Conservation (phyloP, 148 eudicot genomes). For the Talinum fruticosum region DNA sequence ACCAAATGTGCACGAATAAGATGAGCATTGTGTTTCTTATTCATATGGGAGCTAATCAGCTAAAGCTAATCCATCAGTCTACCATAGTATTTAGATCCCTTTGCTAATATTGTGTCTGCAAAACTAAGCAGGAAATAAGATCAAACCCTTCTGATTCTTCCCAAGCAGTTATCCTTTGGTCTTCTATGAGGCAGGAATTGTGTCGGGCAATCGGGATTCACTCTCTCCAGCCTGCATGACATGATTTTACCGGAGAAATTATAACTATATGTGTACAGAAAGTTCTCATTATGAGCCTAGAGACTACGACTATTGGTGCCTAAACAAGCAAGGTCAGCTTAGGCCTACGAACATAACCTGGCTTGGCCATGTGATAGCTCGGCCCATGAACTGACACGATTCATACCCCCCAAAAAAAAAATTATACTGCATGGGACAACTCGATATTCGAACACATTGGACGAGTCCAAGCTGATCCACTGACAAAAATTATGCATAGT, state of each 20-base stretch:
- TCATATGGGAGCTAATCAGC: not conserved
- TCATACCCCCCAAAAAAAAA: too few relatives aligned
- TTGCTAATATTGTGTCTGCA: not conserved
- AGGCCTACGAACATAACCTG: too few relatives aligned
- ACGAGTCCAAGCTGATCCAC: too few relatives aligned
- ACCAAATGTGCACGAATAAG: not conserved
- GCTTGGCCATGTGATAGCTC: too few relatives aligned
- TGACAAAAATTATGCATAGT: too few relatives aligned
- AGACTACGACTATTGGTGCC: too few relatives aligned
- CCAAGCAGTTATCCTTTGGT: constrained; percentile 84
- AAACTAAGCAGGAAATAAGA: not conserved
- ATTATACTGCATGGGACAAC: too few relatives aligned
- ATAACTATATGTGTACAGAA: too few relatives aligned
- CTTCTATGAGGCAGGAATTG: constrained; percentile 76
- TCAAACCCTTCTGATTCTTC: constrained; percentile 32
- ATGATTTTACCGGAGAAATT: not conserved
- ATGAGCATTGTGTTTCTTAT: not conserved
- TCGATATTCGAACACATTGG: too few relatives aligned
- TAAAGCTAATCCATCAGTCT: not conserved
- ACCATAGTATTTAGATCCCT: not conserved
- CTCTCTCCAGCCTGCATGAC: constrained; percentile 56
- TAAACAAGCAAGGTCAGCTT: too few relatives aligned
- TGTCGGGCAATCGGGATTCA: constrained; percentile 47
- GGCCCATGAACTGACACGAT: too few relatives aligned
- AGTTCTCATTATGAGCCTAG: not conserved